Conservation (phyloP, 2,329 filamentous ascomycete species). For the Colletotrichum neosansevieriae region DNA sequence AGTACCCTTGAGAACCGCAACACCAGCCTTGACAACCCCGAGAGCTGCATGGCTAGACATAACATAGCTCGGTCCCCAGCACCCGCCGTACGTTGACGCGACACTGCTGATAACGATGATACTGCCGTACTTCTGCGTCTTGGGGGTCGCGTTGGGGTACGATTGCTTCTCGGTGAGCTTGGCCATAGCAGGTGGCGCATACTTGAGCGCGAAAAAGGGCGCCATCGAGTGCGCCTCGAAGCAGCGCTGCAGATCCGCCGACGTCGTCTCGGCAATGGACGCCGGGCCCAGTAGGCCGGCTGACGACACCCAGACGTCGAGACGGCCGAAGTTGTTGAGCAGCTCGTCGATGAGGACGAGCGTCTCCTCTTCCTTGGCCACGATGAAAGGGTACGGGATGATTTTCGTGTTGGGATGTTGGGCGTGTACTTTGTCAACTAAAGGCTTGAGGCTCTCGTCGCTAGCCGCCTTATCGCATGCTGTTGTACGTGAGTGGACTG, state of each 20-base stretch:
- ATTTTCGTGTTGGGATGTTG: slow-evolving; percentile 68
- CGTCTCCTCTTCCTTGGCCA: slow-evolving; percentile 70
- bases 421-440: slow-evolving; percentile 57
- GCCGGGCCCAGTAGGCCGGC: slow-evolving; percentile 69
- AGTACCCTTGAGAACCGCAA: slow-evolving; percentile 68
- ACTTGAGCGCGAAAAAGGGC: slow-evolving; percentile 74
- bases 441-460: slow-evolving; percentile 52
- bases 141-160: slow-evolving; percentile 72
- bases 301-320: slow-evolving; percentile 72
- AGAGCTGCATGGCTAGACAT: slow-evolving; percentile 71
- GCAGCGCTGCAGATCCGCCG: slow-evolving; percentile 65
- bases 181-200: slow-evolving; percentile 72
- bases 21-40: slow-evolving; percentile 70
- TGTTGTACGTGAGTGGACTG: slow-evolving; percentile 40
- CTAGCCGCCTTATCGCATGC: slow-evolving; percentile 62
- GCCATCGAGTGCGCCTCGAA: slow-evolving; percentile 72
- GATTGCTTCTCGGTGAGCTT: slow-evolving; percentile 66
- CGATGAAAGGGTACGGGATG: slow-evolving; percentile 71
- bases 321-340: slow-evolving; percentile 68
- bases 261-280: slow-evolving; percentile 67
- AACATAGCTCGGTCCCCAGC: slow-evolving; percentile 71
- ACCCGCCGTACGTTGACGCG: slow-evolving; percentile 67
- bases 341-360: slow-evolving; percentile 72
- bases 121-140: slow-evolving; percentile 69
- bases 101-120: slow-evolving; percentile 72